These are phyloP conservation scores for Pythium oligandrum DNA, from an alignment of 352 stramenopile species.

Conservation along the genomic window DNA sequence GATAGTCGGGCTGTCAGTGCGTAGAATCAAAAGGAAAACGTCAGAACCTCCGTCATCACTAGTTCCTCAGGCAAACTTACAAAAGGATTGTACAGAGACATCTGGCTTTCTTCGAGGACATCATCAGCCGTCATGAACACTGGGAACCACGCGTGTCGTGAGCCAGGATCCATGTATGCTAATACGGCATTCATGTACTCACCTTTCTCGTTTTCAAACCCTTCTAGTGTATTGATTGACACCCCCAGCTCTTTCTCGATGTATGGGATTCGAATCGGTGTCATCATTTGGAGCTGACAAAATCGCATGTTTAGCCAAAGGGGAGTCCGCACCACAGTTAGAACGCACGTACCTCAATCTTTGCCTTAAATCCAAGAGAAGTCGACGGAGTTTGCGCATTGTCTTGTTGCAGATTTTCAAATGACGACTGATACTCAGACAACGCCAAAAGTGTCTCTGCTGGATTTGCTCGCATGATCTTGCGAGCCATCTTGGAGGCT, in stretches of 20 bases:
- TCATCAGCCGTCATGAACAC: constrained; percentile 84
- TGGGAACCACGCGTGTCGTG: constrained; percentile 8
- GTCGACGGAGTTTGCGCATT: constrained; percentile 17
- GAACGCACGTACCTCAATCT: constrained; percentile 63
- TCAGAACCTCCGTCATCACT: too few species aligned
- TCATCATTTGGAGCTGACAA: constrained; percentile 83
- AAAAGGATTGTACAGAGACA: constrained; percentile 78
- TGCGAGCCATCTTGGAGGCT: constrained; percentile 69
- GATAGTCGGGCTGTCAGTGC: constrained; percentile 56
- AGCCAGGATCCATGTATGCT: too few species aligned
- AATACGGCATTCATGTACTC: constrained; percentile 3
- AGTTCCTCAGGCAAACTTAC: constrained; percentile 24
- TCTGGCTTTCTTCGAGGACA: constrained; percentile 76
- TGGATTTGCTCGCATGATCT: constrained; percentile 79
- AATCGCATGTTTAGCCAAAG: not conserved
- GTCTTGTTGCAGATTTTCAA: constrained; percentile 53
- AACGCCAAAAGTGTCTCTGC: constrained; percentile 75
- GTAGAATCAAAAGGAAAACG: too few species aligned
- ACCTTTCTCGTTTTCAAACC: constrained; percentile 81
- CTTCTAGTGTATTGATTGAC: constrained; percentile 72
- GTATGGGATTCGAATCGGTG: constrained; percentile 82
- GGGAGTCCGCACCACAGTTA: not conserved
- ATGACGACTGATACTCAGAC: constrained; percentile 79
- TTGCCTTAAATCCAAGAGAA: constrained; percentile 66
- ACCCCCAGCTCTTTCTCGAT: constrained; percentile 72